Evolutionary conservation across 306 rosid species (phyloP), one percentile per base, ranked within the genome.

Genomic region (Elaeagnus macrophylla): DNA sequence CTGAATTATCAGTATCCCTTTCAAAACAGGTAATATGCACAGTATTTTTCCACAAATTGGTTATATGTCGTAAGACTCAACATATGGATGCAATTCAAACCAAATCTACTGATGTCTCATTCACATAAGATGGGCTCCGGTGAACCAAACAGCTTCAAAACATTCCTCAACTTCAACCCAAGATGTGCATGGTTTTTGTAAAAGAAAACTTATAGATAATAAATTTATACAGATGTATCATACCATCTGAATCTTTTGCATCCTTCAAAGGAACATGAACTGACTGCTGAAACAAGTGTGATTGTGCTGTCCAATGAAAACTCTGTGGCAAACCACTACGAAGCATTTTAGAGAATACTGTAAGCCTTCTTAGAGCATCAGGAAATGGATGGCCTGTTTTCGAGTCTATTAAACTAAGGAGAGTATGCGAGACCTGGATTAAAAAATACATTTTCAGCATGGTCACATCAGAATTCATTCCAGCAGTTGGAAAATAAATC

Each of bases 361-460:
- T 67, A 38, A 77, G 75, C 74, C 99, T 82, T 71, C 68, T 75
- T 66, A 40, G 82, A 55, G 81, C 54, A 60, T 79, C 78, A 59
- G 77, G 59, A 75, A 80, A 82, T 47, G 99, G 89, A 48, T 75
- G 94, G 61, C 95, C 85, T 15, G 85, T 84, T 66, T 66, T 73
- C 46, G 89, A 68, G 77, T 93, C 95, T 67, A 79, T 64, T 75
- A 93, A 66, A 74, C 94, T 93, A 25, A 25, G 32, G 32, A 25
- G 89, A 57, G 96, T 84, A 77, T 87, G 99, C 1, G 96, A 87
- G 53, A 80, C 88, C 99, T 93, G 72, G 52, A 75, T 20, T 72
- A 75, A 66, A 79, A 78, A 55, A 57, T 43, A 56, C 32, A 32
- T 19, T 53, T 67, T 72, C 60, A 83, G 71, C 54, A 60, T 61